Conservation (phyloP, 2,329 filamentous ascomycete genomes). For the Chlorencoelia australis region DNA sequence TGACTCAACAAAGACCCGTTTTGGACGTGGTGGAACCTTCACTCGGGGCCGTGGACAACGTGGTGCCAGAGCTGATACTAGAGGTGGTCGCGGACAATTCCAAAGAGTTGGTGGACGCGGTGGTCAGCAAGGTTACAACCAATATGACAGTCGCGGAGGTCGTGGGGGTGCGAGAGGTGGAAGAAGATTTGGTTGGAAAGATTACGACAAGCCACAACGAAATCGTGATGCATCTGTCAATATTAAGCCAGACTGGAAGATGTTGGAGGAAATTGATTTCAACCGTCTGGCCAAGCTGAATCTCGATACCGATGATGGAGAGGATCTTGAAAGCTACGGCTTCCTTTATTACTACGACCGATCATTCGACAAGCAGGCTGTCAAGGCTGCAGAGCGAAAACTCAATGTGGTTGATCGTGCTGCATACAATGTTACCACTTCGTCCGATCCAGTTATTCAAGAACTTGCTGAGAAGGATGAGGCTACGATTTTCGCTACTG, state of each 20-base stretch:
- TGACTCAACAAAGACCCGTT: constrained; percentile 76
- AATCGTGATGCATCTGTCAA: constrained; percentile 94
- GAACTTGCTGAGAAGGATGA: constrained; percentile 93
- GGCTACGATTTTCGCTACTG: constrained; percentile 92
- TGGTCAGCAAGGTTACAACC: constrained; percentile 55
- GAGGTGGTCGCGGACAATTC: constrained; percentile 50
- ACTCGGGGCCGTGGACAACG: constrained; percentile 65
- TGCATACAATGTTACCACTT: constrained; percentile 96
- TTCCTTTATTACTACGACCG: constrained; percentile 99
- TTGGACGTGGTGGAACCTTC: constrained; percentile 81
- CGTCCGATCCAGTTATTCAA: constrained; percentile 91
- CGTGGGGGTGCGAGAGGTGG: constrained; percentile 62
- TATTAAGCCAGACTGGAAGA: constrained; percentile 89
- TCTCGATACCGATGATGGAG: constrained; percentile 85
- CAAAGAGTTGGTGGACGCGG: constrained; percentile 64
- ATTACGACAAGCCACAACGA: constrained; percentile 94
- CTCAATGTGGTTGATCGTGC: constrained; percentile 84
- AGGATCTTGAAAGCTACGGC: constrained; percentile 90
- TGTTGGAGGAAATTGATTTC: constrained; percentile 98
- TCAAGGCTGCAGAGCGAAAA: constrained; percentile 81
- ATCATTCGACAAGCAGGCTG: constrained; percentile 83
- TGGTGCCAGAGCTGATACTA: constrained; percentile 64
- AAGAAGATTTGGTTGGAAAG: constrained; percentile 94
- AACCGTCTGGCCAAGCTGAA: constrained; percentile 92
- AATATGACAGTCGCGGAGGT: constrained; percentile 60